Percentiles rank a stretch among this genome's conserved stretches.
phyloP scores from a whole-genome alignment of 352 stramenopile species.

The Salisapilia sapeloensis region DNA sequence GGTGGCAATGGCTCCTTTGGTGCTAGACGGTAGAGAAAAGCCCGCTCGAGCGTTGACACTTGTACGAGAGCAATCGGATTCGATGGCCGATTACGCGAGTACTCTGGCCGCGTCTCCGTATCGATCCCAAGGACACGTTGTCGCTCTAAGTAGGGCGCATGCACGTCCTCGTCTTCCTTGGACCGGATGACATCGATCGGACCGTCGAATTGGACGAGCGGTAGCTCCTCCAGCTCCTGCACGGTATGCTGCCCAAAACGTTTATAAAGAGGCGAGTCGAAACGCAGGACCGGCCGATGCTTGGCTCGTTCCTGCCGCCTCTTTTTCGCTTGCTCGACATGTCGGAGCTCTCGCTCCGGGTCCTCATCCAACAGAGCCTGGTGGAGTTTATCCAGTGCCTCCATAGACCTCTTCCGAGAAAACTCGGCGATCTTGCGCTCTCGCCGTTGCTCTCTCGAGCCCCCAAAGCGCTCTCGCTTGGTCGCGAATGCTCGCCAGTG shows the following conservation, averaged over 20 bases:
- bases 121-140: conserved; percentile 56
- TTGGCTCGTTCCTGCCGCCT: conserved; percentile 28
- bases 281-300: conserved; percentile 51
- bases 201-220: conserved; percentile 24
- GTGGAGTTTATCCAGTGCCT: too few relatives aligned
- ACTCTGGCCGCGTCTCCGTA: conserved; percentile 62
- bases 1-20: conserved; percentile 30
- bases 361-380: too few relatives aligned
- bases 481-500: too few relatives aligned
- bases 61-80: conserved; percentile 72
- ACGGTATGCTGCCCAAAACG: conserved; percentile 31
- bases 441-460: too few relatives aligned
- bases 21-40: conserved; percentile 55
- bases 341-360: too few relatives aligned
- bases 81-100: conserved; percentile 19
- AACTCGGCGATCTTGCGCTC: too few relatives aligned
- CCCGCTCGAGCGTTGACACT: conserved; percentile 50
- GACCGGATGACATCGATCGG: conserved; percentile 47
- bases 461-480: too few relatives aligned
- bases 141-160: conserved; percentile 24
- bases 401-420: too few relatives aligned
- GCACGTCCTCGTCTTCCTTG: conserved; percentile 23
- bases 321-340: too few relatives aligned
- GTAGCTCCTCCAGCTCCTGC: conserved; percentile 28
- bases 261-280: conserved; percentile 25